Conservation (phyloP, 2,329 filamentous ascomycete genomes). For the Ampelomyces quisqualis region DNA sequence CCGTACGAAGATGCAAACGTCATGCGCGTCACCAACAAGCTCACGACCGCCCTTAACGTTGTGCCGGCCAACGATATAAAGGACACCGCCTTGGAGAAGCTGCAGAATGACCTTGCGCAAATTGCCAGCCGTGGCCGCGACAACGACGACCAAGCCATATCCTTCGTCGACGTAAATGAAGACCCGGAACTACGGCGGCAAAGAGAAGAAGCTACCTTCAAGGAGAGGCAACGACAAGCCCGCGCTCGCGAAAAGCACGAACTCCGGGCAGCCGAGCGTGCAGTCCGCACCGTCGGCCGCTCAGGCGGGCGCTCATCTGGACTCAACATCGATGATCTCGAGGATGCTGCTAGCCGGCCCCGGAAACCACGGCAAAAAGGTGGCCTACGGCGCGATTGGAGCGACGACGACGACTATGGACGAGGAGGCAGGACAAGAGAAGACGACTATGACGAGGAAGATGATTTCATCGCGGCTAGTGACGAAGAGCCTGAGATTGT, state of each 20-base stretch:
- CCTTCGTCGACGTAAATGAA: constrained; percentile 68
- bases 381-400: constrained; percentile 51
- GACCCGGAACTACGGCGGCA: constrained; percentile 76
- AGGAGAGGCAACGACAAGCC: constrained; percentile 65
- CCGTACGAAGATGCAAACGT: constrained; percentile 68
- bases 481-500: constrained; percentile 69
- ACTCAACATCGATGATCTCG: constrained; percentile 57
- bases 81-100: constrained; percentile 68
- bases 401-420: constrained; percentile 78
- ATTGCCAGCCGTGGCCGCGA: constrained; percentile 55
- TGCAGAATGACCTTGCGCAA: constrained; percentile 67
- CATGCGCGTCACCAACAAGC: constrained; percentile 71
- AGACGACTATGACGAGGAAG: constrained; percentile 77
- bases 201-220: constrained; percentile 71
- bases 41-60: constrained; percentile 71
- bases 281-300: constrained; percentile 52
- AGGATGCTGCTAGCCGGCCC: constrained; percentile 51
- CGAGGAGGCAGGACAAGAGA: constrained; percentile 60
- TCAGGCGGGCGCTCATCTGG: constrained; percentile 58
- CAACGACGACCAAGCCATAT: constrained; percentile 54
- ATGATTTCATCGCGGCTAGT: constrained; percentile 74
- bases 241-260: constrained; percentile 68
- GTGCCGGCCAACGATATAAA: constrained; percentile 66
- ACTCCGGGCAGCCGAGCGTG: constrained; percentile 62
- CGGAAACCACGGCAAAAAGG: constrained; percentile 41